phyloP scores from a whole-genome alignment of 2,329 filamentous ascomycete genomes.

The Karstenula rhodostoma region DNA sequence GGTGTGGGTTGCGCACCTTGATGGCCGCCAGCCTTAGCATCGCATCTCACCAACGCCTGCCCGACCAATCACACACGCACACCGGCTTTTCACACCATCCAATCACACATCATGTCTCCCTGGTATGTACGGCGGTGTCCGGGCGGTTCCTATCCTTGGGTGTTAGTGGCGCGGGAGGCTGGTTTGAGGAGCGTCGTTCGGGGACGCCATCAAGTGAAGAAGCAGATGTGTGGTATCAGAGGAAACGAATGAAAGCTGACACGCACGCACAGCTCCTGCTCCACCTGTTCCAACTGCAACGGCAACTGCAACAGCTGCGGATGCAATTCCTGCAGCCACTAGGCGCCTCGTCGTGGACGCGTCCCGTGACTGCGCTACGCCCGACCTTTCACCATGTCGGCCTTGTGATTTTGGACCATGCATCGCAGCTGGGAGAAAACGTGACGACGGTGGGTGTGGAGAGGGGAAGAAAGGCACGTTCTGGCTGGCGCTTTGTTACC shows the following conservation, averaged over 20 bases:
- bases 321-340: constrained; percentile 39
- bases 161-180: too few relatives aligned
- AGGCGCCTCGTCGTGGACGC: constrained; percentile 12
- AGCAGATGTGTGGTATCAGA: background rate
- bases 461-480: background rate
- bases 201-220: too few relatives aligned
- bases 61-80: constrained; percentile 3
- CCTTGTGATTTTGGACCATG: background rate
- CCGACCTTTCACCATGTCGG: background rate
- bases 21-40: constrained; percentile 1
- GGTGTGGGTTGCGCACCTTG: constrained; percentile 8
- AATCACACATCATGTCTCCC: constrained; percentile 4
- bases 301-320: constrained; percentile 44
- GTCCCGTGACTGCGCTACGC: background rate
- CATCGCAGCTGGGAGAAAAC: too few relatives aligned
- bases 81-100: background rate
- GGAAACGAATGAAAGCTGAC: background rate
- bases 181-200: too few relatives aligned
- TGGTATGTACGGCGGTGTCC: background rate
- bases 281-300: constrained; percentile 35
- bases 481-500: background rate
- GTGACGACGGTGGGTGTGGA: background rate
- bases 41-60: background rate
- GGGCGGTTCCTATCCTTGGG: too few relatives aligned
- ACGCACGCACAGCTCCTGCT: constrained; percentile 29